These are phyloP conservation scores for Candida berthetii DNA, from an alignment of 805 yeast species.

Conservation along the genomic window DNA sequence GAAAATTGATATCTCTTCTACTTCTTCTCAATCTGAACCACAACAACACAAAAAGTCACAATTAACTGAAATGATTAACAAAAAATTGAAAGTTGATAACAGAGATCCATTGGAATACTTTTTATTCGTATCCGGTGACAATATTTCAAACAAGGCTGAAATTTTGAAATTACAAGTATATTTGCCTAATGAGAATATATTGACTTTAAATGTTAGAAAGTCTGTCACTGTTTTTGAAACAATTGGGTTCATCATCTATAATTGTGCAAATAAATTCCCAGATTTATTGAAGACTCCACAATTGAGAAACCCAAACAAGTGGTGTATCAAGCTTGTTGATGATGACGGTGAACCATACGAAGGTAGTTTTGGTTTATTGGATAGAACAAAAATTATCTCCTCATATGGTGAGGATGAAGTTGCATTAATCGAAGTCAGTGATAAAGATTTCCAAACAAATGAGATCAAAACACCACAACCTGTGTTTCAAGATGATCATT, in stretches of 20 bases:
- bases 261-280: conserved; percentile 3
- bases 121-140: conserved; percentile 28
- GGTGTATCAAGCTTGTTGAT: conserved; percentile 80
- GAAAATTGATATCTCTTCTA: not conserved
- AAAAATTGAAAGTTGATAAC: conserved; percentile 15
- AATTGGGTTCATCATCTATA: conserved; percentile 45
- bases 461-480: conserved; percentile 52
- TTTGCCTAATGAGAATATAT: conserved; percentile 18
- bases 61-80: conserved; percentile 38
- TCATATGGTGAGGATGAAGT: conserved; percentile 80
- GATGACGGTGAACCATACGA: conserved; percentile 94
- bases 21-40: not conserved
- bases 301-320: conserved; percentile 51
- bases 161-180: conserved; percentile 17
- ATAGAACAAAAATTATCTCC: conserved; percentile 55
- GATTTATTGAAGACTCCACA: conserved; percentile 3
- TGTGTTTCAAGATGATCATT: conserved; percentile 1
- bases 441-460: conserved; percentile 38
- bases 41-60: conserved; percentile 20
- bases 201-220: conserved; percentile 21
- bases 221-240: conserved; percentile 44
- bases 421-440: conserved; percentile 59
- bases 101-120: conserved; percentile 39
- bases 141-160: conserved; percentile 12
- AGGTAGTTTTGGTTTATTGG: conserved; percentile 81